Base-by-base conservation (phyloP, 192 early-diverging fungal genomes). In the Kappamyces sp. region DNA sequence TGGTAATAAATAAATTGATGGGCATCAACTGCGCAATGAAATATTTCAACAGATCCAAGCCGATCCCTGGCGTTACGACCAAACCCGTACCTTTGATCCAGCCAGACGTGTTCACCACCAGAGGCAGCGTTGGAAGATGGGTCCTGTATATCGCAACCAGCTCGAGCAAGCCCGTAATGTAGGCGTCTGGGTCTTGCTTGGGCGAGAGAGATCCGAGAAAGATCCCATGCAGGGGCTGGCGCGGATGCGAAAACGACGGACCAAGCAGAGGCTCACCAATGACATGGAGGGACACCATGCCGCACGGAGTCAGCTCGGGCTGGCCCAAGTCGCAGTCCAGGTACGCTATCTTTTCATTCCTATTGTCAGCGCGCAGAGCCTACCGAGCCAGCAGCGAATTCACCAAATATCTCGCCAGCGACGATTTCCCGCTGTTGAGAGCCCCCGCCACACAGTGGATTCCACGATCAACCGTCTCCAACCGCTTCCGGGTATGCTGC, bases 51-150 rank as follows among this genome's bases (percentile, higher is more conserved):
- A 98, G 65, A 64, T 92, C 87, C 51, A 92, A 84, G 6, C 94
- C 94, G 63, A 92, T 78, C 3, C 84, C 76, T 79, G 47, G 5
- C 39, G 10, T 48, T 15, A n/a, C 71, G 35, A 43, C 47, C 3
- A 68, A 66, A 5, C 55, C 66, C 34, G 51, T 49, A 82, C 86
- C 93, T 66, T 86, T 91, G 39, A 89, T 73, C 92, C 93, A 98
- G 0, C 95, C 95, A 60, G 92, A 87, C 1, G 92, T 97, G 68
- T 98, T 98, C 40, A 98, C 81, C 5, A 98, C 81, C n/a, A 98
- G 69, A 2, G 95, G 93, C 37, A 92, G 55, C 9, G 47, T 49
- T 9, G 50, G 54, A 43, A 75, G 10, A 49, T 86, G 72, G 13
- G 64, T 52, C 12, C 75, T 61, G 58, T 86, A 96, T 12, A 76